These are phyloP conservation scores for Beauveria australis DNA, from an alignment of 2,329 filamentous ascomycete genomes.

Conservation along the genomic window DNA sequence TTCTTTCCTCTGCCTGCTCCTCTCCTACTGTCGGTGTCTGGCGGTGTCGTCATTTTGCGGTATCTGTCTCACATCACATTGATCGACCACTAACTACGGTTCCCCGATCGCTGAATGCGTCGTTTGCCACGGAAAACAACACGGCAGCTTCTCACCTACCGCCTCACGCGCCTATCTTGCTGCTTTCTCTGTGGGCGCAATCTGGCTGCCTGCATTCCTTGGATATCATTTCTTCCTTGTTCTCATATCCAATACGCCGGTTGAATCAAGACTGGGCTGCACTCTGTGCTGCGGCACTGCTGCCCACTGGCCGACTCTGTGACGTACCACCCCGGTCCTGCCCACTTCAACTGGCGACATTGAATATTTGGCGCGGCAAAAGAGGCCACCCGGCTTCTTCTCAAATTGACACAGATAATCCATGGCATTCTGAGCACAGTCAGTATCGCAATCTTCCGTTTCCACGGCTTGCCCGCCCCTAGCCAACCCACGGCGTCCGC, in stretches of 20 bases:
- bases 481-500: neutral
- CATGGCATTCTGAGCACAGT: neutral
- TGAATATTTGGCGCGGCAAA: neutral
- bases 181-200: neutral
- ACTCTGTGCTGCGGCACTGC: neutral
- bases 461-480: neutral
- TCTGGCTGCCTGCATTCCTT: neutral
- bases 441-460: neutral
- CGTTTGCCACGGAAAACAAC: neutral
- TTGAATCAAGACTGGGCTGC: neutral
- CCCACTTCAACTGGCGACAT: neutral
- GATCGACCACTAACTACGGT: neutral
- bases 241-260: neutral
- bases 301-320: neutral
- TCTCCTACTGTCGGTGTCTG: neutral
- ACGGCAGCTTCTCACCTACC: neutral
- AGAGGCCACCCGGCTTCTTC: neutral
- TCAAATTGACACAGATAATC: no score
- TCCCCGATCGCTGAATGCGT: conserved; percentile 3
- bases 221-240: neutral
- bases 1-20: neutral
- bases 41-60: neutral
- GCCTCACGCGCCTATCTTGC: neutral
- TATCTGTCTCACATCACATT: neutral
- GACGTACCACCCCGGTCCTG: neutral